Evolutionary conservation across 768 basidiomycete genomes (phyloP), one percentile per base, ranked within the genome.

Genomic region (Collybiopsis luxurians): DNA sequence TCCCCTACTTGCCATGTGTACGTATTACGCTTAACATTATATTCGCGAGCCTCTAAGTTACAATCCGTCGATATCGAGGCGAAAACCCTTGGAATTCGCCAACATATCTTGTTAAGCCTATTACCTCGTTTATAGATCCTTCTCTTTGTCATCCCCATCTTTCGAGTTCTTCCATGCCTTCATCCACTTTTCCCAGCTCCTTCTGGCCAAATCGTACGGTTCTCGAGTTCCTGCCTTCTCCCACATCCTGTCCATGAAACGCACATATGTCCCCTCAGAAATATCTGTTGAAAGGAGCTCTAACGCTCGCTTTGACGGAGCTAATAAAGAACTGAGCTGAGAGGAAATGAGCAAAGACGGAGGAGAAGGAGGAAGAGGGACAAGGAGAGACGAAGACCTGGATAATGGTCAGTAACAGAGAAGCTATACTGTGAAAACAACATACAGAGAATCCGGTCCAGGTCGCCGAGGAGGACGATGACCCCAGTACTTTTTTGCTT

Each of bases 141-240:
- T 34, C 31, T 34, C 31, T 13, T 34, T 34, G 31, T 34, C 31
- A 34, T 34, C 31, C 5, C 31, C 31, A 34, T 62, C 64, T 46
- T 72, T 72, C n/a, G 69, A 66, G 58, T 77, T 75, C 62, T 76
- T 80, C 77, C 79, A 78, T 78, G 31, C 72, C 71, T 54, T 67
- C 65, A 57, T 63, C 67, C 42, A 19, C 24, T 36, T 45, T 11
- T 55, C 54, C 43, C 75, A 71, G 12, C 78, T 74, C 47, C 74
- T 71, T 50, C 71, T 71, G 2, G 76, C 79, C 19, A 82, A 71
- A 39, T 75, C 64, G 53, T 75, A 82, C 0, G 89, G 89, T 53
- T 89, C 85, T 12, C 76, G 74, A 1, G 83, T 80, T 70, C 73
- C 76, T 17, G 86, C 81, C 65, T 86, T 89, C 64, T 86, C 82